Base-by-base conservation (phyloP, 805 yeast genomes). In the Ascoidea asiatica region DNA sequence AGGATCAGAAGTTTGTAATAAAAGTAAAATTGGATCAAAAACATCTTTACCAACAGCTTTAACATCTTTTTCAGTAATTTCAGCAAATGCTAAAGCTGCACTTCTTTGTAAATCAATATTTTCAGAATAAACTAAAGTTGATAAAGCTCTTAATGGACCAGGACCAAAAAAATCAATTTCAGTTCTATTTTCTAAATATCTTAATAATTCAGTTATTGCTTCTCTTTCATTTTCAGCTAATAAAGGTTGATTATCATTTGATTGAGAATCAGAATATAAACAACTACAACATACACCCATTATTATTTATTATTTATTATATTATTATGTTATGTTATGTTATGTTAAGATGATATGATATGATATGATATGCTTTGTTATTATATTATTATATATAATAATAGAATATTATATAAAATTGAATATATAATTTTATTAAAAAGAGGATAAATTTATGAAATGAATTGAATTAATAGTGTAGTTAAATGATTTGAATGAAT, bases 81-180 rank as follows among this genome's bases (percentile, higher is more conserved):
- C 98, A 15, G 97, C 97, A 70, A 92, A 92, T 5, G 98, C 97
- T 50, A 92, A 72, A 5, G 98, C 97, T 3, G 98, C 98, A 59
- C 95, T 82, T 59, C 97, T 77, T 64, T 90, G 97, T 46, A 92
- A 72, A 61, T 92, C 97, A 50, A 90, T 76, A 58, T 92, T 92
- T 53, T 92, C 97, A 1, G 96, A 86, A 60, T 90, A 86, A 1
- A 92, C 98, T 53, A 92, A 71, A 0, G 97, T 90, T 48, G 90
- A 81, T 50, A 92, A 71, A 2, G 97, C 97, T 51, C 84, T 75
- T 43, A 92, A 68, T 1, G 95, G 95, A 2, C 70, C 71, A 38
- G 80, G 79, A 3, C 95, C 90, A 65, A 89, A 90, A 56, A 92
- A 88, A 63, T 92, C 97, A 44, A 85, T 89, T 46, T 84, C 94